Evolutionary conservation across 345 rosid species (phyloP), one percentile per base, ranked within the genome.

Genomic region (Salix udensis): DNA sequence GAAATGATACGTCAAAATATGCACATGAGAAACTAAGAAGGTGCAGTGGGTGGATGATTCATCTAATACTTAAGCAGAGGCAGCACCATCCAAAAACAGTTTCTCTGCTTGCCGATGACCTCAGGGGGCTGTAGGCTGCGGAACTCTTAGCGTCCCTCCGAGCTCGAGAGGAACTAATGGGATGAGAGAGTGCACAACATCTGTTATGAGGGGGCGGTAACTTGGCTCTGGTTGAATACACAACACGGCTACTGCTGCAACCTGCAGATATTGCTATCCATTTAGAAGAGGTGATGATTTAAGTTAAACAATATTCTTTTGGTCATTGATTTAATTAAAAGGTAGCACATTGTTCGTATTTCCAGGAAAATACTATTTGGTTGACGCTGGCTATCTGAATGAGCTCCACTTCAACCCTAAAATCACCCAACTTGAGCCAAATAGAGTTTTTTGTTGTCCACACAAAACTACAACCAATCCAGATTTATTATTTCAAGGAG

Each of bases 191-290:
- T 96, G 96, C 79, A 96, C 81, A 7, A 96, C 97, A 70, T 96
- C 99, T 0, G 91, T 88, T 40, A 96, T 93, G 73, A 96, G 85
- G 0, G 99, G 99, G 1, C 99, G 89, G 68, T 96, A 96, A 68
- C 93, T 86, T 21, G 98, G 97, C 77, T 96, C 98, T 6, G 98
- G 92, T 82, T 96, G 99, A 80, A 96, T 89, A 69, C 98, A 96
- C 73, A 96, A 81, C 40, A 96, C 89, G 37, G 99, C 96, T 67
- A 96, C 96, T 42, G 99, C 99, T 0, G 99, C 99, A 37, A 93
- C 97, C 98, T 95, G 84, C 84, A 88, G 36, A 77, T 28, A 36
- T n/a, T 16, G 19, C 1, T 2, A 50, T 50, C 31, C 3, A 18
- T 37, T 71, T 23, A 34, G 19, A 36, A 5, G 37, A 36, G 37